Evolutionary conservation across 2,329 filamentous ascomycete species (phyloP).

Genomic region (Penicillium sp.): DNA sequence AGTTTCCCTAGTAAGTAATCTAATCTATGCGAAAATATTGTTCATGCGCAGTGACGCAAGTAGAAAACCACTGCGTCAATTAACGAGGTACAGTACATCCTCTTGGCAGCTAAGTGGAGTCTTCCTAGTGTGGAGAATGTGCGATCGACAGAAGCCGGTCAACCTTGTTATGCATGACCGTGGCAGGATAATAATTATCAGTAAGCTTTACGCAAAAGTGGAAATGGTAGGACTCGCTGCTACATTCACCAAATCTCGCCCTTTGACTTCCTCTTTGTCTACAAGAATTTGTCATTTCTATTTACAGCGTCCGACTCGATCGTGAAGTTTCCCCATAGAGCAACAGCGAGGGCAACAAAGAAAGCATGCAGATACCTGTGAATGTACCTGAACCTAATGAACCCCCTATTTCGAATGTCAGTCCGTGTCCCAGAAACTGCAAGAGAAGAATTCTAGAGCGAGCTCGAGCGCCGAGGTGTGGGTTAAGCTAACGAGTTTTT

Average conservation of each 20-base stretch:
- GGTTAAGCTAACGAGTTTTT: neutral
- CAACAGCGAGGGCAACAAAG: neutral
- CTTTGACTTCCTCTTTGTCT: neutral
- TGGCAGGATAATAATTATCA: neutral
- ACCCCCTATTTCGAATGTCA: neutral
- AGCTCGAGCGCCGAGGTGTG: neutral
- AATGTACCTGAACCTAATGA: neutral
- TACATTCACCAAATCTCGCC: neutral
- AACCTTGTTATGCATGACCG: neutral
- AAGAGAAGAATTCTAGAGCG: neutral
- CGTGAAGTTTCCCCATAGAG: no score
- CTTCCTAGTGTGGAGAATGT: neutral
- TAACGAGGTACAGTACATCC: no score
- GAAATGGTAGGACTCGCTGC: neutral
- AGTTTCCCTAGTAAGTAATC: no score
- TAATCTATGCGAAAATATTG: neutral
- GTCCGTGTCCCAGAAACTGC: neutral
- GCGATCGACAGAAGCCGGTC: neutral
- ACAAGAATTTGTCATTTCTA: neutral
- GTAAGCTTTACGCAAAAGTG: neutral
- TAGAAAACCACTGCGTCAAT: no score
- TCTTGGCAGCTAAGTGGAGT: neutral
- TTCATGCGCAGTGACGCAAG: neutral
- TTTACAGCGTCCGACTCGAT: neutral
- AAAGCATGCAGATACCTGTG: neutral